Conservation (phyloP, 768 basidiomycete species). For the Panellus pusillus region DNA sequence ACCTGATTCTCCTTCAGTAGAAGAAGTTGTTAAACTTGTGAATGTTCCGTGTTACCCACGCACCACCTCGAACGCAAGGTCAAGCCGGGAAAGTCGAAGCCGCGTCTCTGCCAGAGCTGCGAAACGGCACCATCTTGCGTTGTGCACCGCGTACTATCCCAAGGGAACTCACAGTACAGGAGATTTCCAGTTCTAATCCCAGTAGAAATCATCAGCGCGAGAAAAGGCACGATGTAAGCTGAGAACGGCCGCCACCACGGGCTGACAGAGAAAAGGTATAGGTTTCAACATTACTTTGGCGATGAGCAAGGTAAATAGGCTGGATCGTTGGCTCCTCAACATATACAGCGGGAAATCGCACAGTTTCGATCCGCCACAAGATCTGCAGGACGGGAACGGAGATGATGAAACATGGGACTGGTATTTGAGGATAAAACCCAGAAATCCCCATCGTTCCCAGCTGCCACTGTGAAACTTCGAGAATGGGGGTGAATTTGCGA, state of each 20-base stretch:
- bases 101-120: conserved; percentile 53
- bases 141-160: too few species aligned
- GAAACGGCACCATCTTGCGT: conserved; percentile 40
- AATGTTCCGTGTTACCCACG: conserved; percentile 11
- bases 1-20: too few species aligned
- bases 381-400: conserved; percentile 58
- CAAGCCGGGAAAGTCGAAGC: conserved; percentile 50
- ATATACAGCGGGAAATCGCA: conserved; percentile 51
- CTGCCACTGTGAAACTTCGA: conserved; percentile 50
- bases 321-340: conserved; percentile 57
- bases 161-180: conserved; percentile 46
- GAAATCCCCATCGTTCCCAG: conserved; percentile 65
- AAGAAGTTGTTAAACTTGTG: too few species aligned
- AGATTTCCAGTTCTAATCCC: conserved; percentile 59
- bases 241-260: conserved; percentile 45
- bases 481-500: conserved; percentile 17
- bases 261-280: conserved; percentile 41
- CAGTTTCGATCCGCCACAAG: conserved; percentile 54
- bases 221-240: conserved; percentile 50
- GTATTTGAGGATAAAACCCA: conserved; percentile 53
- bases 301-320: conserved; percentile 58
- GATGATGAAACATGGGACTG: conserved; percentile 44
- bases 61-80: conserved; percentile 52
- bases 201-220: conserved; percentile 51
- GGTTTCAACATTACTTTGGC: conserved; percentile 63